phyloP scores from a whole-genome alignment of 2,329 filamentous ascomycete genomes.

The Pestalotiopsis sp. region DNA sequence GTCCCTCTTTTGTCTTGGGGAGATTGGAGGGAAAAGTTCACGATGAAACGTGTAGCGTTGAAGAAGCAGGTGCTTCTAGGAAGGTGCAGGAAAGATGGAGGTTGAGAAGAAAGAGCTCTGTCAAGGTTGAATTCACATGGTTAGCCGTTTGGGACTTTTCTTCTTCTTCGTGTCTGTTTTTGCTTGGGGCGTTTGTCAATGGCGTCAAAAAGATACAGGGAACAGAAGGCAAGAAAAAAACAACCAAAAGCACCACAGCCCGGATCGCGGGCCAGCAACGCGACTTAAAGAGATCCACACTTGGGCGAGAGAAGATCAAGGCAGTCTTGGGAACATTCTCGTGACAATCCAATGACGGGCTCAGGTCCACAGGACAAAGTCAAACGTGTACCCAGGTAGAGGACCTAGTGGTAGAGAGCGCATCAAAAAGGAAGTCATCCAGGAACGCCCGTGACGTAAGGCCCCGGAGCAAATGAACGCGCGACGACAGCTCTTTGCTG shows the following conservation, averaged over 20 bases:
- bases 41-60: neutral
- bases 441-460: slow-evolving; percentile 3
- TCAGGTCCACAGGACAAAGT: neutral
- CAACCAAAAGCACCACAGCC: neutral
- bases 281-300: slow-evolving; percentile 3
- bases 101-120: neutral
- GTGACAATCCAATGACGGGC: neutral
- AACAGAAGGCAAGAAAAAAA: neutral
- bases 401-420: neutral
- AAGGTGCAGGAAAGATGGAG: neutral
- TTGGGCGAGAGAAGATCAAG: neutral
- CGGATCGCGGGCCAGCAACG: neutral
- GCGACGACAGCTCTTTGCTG: neutral
- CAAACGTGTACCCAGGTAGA: neutral
- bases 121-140: neutral
- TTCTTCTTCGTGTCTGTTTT: neutral
- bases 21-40: neutral
- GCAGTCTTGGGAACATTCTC: neutral
- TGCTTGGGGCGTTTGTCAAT: neutral
- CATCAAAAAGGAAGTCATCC: neutral
- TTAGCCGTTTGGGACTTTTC: neutral
- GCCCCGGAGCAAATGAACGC: neutral
- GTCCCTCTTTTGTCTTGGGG: neutral
- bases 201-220: neutral
- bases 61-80: neutral